Evolutionary conservation across 2,329 filamentous ascomycete species (phyloP), one percentile per base, ranked within the genome.

Genomic region (Cytospora piceicola): DNA sequence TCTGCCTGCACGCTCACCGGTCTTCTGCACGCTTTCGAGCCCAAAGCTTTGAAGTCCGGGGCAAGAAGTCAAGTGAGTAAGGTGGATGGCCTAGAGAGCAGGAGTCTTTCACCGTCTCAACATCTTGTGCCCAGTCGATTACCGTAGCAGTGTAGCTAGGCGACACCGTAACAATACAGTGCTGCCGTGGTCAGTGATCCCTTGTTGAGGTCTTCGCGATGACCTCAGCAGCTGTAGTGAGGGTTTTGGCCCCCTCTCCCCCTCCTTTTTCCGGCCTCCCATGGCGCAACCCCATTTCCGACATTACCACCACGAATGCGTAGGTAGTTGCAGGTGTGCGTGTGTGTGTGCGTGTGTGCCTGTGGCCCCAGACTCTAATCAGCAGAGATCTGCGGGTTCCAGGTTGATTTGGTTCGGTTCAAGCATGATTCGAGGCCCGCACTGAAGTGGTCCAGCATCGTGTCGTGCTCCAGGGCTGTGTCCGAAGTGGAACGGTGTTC

Each of bases 1-100:
- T 39, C 60, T 51, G 52, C 20, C 61, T 60, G 55, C 53, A 61
- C 24, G 36, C 63, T 66, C 66, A 67, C 66, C 66, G 66, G 65
- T 57, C 51, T 49, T 54, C 57, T 63, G 66, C 56, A 54, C 63
- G 66, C 59, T 58, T 17, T 53, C 54, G 29, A 34, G 54, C 29
- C 27, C 20, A 61, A 51, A 63, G 59, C 59, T 60, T 55, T 59
- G 54, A 39, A 55, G 36, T 63, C 63, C 58, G 65, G 63, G 58
- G 65, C 62, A 32, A 64, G 32, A 32, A 20, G 1, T 34, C 58
- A 27, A 30, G 36, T 30, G 3, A 32, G 17, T 29, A 52, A 49
- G 60, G 60, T 62, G 60, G 60, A 49, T 62, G 36, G 52, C 11
- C 51, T 55, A 32, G 59, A 34, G n/a, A 42, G 49, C 27, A 32